phyloP scores from a whole-genome alignment of 2,329 filamentous ascomycete species.

The Aulographum hederae region DNA sequence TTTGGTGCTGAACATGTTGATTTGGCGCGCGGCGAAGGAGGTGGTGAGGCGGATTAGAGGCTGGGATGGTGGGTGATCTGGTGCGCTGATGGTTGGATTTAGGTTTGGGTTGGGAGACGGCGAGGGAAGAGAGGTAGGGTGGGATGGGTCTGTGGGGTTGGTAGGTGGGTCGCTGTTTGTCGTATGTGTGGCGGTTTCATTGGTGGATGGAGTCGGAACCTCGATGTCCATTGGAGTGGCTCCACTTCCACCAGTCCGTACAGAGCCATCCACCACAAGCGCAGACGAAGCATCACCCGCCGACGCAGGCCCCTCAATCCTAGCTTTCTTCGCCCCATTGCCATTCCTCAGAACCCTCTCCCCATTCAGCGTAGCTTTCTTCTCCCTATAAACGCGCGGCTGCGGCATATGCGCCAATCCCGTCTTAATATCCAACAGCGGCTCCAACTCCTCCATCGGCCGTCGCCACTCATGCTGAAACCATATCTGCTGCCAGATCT shows the following conservation, averaged over 20 bases:
- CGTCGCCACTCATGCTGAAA: constrained; percentile 38
- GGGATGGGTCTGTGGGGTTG: too few species aligned
- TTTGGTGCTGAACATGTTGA: constrained; percentile 10
- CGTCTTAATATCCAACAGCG: too few species aligned
- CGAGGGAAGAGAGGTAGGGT: too few species aligned
- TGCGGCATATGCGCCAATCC: too few species aligned
- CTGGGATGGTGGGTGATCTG: neutral
- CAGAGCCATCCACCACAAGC: too few species aligned
- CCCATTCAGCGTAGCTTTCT: too few species aligned
- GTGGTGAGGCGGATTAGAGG: constrained; percentile 2
- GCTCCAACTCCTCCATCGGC: too few species aligned
- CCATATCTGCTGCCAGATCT: constrained; percentile 36
- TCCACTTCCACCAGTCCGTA: too few species aligned
- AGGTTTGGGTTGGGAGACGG: neutral
- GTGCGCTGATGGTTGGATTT: neutral
- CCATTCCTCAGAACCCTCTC: too few species aligned
- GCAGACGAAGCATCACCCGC: neutral
- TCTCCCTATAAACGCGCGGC: constrained; percentile 2
- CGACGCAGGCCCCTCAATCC: neutral
- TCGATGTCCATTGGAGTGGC: too few species aligned
- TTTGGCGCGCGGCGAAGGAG: constrained; percentile 18
- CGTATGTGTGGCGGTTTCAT: neutral
- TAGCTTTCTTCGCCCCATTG: neutral
- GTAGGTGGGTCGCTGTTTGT: too few species aligned
- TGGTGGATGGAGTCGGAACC: too few species aligned